Evolutionary conservation across 257 asterid species (phyloP).

Genomic region (Solanum habrochaites): DNA sequence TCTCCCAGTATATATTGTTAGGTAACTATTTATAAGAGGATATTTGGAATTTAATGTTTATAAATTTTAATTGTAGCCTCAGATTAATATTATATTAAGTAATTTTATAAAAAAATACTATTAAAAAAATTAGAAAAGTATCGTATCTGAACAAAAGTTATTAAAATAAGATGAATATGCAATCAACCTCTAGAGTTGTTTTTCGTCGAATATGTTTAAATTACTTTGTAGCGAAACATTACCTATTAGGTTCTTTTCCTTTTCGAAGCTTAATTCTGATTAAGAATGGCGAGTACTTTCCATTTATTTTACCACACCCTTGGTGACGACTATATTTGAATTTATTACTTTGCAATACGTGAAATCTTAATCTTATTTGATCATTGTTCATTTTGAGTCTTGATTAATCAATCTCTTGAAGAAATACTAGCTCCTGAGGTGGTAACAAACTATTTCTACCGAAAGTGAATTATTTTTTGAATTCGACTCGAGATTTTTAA

Average conservation of each 20-base stretch:
- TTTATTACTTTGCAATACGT: neutral
- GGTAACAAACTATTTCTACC: neutral
- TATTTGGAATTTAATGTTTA: neutral
- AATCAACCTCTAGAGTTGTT: neutral
- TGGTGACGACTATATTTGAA: neutral
- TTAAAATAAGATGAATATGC: neutral
- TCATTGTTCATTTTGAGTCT: neutral
- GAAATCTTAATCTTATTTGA: neutral
- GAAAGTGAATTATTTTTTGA: rapidly evolving
- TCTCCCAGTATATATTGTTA: neutral
- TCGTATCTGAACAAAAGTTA: neutral
- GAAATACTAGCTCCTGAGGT: neutral
- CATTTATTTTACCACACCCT: neutral
- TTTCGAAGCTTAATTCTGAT: neutral
- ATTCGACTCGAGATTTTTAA: rapidly evolving
- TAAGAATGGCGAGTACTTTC: rapidly evolving
- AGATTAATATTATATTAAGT: neutral
- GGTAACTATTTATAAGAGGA: neutral
- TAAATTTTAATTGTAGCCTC: neutral
- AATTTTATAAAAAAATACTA: neutral
- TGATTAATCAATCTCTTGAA: neutral
- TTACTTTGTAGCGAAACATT: neutral
- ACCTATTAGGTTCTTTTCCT: neutral
- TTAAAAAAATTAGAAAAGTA: neutral
- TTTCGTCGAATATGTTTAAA: neutral